These are phyloP conservation scores for Lasiodiplodia hormozganensis DNA, from an alignment of 2,329 filamentous ascomycete species.

Conservation along the genomic window DNA sequence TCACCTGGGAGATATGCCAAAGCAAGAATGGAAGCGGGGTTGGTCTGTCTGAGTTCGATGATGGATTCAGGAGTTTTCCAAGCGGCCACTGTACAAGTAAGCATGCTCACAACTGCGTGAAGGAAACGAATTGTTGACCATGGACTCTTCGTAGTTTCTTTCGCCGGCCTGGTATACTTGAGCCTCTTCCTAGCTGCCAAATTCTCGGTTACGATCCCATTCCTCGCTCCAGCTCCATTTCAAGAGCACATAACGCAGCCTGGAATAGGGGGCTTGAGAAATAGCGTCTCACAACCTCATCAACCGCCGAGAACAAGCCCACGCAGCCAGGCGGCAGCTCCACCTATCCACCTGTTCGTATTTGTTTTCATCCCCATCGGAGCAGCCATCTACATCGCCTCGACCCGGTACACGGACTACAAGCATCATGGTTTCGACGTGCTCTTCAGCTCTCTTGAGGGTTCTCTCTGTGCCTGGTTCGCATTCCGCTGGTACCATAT, in stretches of 20 bases:
- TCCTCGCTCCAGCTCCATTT: neutral
- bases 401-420: slow-evolving; percentile 29
- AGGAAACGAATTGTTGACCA: neutral
- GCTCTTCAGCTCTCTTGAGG: slow-evolving; percentile 22
- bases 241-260: neutral
- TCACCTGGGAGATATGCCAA: slow-evolving; percentile 13
- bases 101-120: neutral
- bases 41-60: neutral
- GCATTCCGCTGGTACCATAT: slow-evolving; percentile 28
- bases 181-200: slow-evolving; percentile 27
- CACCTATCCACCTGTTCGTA: slow-evolving; percentile 25
- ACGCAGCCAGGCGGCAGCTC: neutral
- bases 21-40: slow-evolving; percentile 15
- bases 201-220: slow-evolving; percentile 14
- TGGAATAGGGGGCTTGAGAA: no score
- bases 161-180: slow-evolving; percentile 17
- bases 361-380: slow-evolving; percentile 25
- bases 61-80: slow-evolving; percentile 26
- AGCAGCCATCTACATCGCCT: slow-evolving; percentile 28
- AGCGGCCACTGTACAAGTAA: slow-evolving; percentile 25
- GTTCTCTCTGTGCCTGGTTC: slow-evolving; percentile 15
- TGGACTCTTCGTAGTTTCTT: neutral
- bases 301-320: neutral
- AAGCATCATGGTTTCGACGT: slow-evolving; percentile 29
- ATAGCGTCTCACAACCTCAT: neutral